These are phyloP conservation scores for Bryoglossum gracile DNA, from an alignment of 495 filamentous ascomycete genomes.

Conservation along the genomic window DNA sequence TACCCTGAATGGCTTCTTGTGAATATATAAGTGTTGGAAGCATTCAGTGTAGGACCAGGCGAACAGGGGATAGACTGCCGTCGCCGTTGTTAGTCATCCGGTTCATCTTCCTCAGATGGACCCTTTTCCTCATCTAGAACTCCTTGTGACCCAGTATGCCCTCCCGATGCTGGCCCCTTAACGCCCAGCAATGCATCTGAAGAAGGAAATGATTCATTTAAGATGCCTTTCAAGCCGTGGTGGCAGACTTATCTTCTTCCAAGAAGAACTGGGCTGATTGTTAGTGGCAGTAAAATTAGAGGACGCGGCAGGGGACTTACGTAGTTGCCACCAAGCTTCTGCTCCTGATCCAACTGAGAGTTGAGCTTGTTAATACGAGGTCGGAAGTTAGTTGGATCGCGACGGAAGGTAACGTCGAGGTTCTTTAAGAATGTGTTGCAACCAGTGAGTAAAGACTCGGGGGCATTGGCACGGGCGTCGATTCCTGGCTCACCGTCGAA, in stretches of 20 bases:
- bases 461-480: conserved; percentile 77
- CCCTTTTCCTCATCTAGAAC: conserved; percentile 21
- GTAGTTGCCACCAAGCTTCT: conserved; percentile 90
- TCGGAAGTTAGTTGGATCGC: conserved; percentile 90
- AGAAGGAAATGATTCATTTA: conserved; percentile 16
- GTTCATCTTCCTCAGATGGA: conserved; percentile 25
- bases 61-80: conserved; percentile 47
- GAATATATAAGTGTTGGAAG: conserved; percentile 11
- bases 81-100: conserved; percentile 33
- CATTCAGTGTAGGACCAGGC: conserved; percentile 40
- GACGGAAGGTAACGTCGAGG: conserved; percentile 94
- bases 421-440: conserved; percentile 96
- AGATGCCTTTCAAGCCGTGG: conserved; percentile 24
- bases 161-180: conserved; percentile 19
- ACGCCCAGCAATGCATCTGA: conserved; percentile 24
- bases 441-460: conserved; percentile 87
- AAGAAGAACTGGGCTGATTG: conserved; percentile 25
- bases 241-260: conserved; percentile 19
- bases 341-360: conserved; percentile 93
- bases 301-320: conserved; percentile 41
- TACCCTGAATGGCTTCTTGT: conserved; percentile 21
- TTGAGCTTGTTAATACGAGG: conserved; percentile 97
- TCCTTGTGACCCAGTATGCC: conserved; percentile 14
- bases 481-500: conserved; percentile 92
- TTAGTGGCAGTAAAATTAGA: conserved; percentile 3